phyloP scores from a whole-genome alignment of 129 eudicot species.

The Glebionis coronaria region DNA sequence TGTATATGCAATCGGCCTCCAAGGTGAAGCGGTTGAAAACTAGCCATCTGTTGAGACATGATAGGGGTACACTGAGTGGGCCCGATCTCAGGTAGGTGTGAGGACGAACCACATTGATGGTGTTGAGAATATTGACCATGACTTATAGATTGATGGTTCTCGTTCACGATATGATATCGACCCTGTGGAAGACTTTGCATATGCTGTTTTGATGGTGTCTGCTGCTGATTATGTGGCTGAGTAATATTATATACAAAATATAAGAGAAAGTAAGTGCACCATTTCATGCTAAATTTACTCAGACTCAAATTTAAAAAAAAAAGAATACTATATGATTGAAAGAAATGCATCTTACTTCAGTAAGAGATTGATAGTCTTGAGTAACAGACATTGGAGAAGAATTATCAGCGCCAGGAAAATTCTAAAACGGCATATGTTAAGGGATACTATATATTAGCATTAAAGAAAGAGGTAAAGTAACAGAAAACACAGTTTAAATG shows the following conservation, averaged over 20 bases:
- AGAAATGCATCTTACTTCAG: constrained; percentile 49
- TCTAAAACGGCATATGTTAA: constrained; percentile 33
- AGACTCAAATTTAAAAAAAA: neutral
- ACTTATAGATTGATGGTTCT: constrained; percentile 48
- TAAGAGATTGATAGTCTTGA: constrained; percentile 61
- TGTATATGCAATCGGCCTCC: constrained; percentile 77
- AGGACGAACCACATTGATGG: constrained; percentile 59
- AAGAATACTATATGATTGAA: neutral
- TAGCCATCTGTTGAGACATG: constrained; percentile 64
- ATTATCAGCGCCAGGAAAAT: constrained; percentile 53
- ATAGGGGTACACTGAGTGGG: constrained; percentile 58
- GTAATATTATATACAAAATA: constrained; percentile 8
- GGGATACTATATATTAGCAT: constrained; percentile 12
- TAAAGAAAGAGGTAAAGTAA: neutral
- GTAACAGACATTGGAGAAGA: constrained; percentile 57
- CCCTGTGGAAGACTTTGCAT: constrained; percentile 57
- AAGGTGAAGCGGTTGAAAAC: constrained; percentile 71
- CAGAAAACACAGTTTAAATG: neutral
- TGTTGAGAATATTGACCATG: constrained; percentile 63
- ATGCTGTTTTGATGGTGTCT: constrained; percentile 65
- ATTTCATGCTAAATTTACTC: neutral
- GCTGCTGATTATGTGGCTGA: constrained; percentile 55
- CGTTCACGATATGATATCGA: constrained; percentile 64
- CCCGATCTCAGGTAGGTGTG: constrained; percentile 63
- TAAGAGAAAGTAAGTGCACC: neutral